Percentiles rank a stretch among this genome's conserved stretches.
Evolutionary conservation across 2,329 filamentous ascomycete genomes (phyloP).

Genomic region (Trichoderma sp.): DNA sequence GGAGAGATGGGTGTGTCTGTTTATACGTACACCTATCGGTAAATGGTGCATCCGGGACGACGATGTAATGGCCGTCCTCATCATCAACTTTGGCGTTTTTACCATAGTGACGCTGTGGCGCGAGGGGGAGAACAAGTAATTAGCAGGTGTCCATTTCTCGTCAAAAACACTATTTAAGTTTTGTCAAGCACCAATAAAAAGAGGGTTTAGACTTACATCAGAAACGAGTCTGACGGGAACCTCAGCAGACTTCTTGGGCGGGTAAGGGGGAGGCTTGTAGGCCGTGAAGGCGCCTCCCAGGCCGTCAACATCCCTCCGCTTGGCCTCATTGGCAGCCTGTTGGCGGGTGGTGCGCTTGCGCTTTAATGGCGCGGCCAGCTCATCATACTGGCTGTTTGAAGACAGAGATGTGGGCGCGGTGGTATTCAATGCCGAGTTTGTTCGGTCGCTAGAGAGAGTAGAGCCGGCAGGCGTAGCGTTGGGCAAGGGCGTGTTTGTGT

Average conservation of each 20-base stretch:
- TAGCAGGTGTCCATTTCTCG: not conserved
- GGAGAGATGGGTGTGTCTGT: not conserved
- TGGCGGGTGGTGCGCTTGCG: constrained; percentile 77
- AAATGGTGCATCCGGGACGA: constrained; percentile 78
- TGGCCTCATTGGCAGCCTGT: constrained; percentile 77
- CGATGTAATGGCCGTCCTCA: constrained; percentile 95
- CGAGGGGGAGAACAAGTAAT: not conserved
- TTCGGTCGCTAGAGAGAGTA: constrained; percentile 78
- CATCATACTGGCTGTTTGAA: constrained; percentile 61
- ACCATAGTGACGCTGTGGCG: constrained; percentile 37
- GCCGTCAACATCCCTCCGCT: constrained; percentile 69
- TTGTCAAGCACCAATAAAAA: not conserved
- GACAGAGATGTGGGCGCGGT: constrained; percentile 83
- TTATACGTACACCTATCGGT: constrained; percentile 78
- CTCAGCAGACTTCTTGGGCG: constrained; percentile 84
- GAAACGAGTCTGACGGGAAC: constrained; percentile 61
- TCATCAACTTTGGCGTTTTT: constrained; percentile 80
- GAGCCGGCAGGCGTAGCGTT: constrained; percentile 64
- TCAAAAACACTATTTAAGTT: not conserved
- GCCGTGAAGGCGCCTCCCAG: constrained; percentile 68
- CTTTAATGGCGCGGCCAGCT: constrained; percentile 73
- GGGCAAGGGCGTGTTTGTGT: constrained; percentile 68
- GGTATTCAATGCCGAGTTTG: constrained; percentile 74
- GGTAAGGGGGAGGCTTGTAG: constrained; percentile 83
- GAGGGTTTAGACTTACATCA: constrained; percentile 51